Base-by-base conservation (phyloP, 2,329 filamentous ascomycete genomes). In the Capronia americana region DNA sequence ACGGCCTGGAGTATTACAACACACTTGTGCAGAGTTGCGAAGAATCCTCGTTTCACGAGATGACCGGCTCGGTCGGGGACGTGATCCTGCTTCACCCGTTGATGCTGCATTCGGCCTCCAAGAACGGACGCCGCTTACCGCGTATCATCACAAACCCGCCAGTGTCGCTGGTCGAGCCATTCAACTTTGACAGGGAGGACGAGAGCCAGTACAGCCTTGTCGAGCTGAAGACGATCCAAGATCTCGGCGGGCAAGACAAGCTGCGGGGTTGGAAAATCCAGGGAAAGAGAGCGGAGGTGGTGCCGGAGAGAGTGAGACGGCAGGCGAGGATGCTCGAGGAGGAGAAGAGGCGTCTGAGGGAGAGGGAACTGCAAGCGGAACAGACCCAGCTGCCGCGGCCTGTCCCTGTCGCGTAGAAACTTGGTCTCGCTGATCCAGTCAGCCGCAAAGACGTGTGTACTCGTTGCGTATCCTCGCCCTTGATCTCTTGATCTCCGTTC, bases 71-170 rank as follows among this genome's bases (percentile, higher is more conserved):
- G 10, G 77, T 82, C 0, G 84, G 85, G 2, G 85, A 87, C 68
- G 83, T 86, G 3, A 81, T 83, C 64, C 74, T 87, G 3, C 72
- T 86, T 65, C 85, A 86, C 72, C 84, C 84, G 8, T 73, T 86
- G 28, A 87, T 85, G 83, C 72, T 85, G 60, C 84, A 86, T 71
- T 83, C 81, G 0, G 83, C 82, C 6, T 82, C 80, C 5, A 80
- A 80, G 59, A 86, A 86, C 70, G 78, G 79, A 60, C 67, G 83
- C 28, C 75, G 84, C 23, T 77, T 79, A 11, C 77, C 81, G 1
- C 75, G 85, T 3, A 79, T 86, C 38, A 86, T 86, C 70, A 86
- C 84, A 2, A 87, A 87, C 65, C 84, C 84, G 4, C 83, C 83
- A 0, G 82, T 86, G 1, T 78, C 77, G 3, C 73, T 86, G 34